phyloP scores from a whole-genome alignment of 345 rosid species.

The Draba incana region DNA sequence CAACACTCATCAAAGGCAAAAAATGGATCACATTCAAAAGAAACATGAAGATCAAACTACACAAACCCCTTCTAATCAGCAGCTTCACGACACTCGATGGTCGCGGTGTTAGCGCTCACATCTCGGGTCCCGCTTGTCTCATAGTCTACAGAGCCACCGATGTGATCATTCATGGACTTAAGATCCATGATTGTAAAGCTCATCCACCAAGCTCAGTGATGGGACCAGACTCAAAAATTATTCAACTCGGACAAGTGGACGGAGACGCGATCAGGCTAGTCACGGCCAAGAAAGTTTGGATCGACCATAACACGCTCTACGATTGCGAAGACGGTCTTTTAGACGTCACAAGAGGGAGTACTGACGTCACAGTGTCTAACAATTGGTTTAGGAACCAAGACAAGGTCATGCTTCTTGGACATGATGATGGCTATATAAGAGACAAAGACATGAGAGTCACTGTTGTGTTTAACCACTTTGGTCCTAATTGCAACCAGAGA shows the following conservation, averaged over 20 bases:
- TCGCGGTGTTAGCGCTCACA: conserved; percentile 58
- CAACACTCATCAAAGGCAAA: conserved; percentile 56
- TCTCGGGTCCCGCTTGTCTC: conserved; percentile 64
- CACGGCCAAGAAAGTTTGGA: conserved; percentile 67
- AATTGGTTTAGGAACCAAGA: conserved; percentile 80
- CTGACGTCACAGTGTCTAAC: conserved; percentile 62
- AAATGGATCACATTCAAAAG: conserved; percentile 73
- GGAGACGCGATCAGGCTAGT: conserved; percentile 76
- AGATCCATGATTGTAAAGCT: conserved; percentile 67
- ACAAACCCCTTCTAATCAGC: conserved; percentile 60
- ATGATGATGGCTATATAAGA: conserved; percentile 62
- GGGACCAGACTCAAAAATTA: conserved; percentile 54
- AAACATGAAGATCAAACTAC: conserved; percentile 61
- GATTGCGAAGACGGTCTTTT: conserved; percentile 66
- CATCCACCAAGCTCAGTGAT: conserved; percentile 56
- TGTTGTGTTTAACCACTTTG: conserved; percentile 72
- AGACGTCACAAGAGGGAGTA: conserved; percentile 68
- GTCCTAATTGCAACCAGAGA: conserved; percentile 82
- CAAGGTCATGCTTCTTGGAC: conserved; percentile 88
- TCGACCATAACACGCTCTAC: conserved; percentile 73
- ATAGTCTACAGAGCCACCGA: conserved; percentile 57
- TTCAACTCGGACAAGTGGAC: conserved; percentile 55
- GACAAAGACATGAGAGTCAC: conserved; percentile 74
- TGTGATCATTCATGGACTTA: conserved; percentile 74
- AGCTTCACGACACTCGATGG: conserved; percentile 81